Evolutionary conservation across 2,329 filamentous ascomycete genomes (phyloP).

Genomic region (Exophiala sp.): DNA sequence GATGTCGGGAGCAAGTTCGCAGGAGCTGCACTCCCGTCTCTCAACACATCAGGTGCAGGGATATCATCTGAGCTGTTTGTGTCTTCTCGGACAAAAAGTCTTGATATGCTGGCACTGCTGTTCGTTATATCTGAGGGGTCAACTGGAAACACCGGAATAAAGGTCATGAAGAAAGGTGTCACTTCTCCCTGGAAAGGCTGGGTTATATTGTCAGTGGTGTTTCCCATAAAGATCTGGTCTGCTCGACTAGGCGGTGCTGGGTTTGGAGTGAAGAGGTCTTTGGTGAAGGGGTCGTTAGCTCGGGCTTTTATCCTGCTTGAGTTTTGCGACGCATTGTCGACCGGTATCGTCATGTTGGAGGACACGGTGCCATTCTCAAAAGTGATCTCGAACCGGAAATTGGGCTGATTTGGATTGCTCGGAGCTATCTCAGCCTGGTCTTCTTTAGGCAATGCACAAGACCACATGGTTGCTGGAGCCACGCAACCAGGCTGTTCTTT

Average conservation of each 20-base stretch:
- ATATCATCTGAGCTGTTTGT: constrained; percentile 20
- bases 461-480: constrained; percentile 73
- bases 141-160: constrained; percentile 49
- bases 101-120: constrained; percentile 23
- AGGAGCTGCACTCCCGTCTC: constrained; percentile 66
- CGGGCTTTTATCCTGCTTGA: constrained; percentile 37
- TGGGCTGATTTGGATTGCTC: constrained; percentile 66
- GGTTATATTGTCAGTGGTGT: constrained; percentile 73
- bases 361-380: constrained; percentile 54
- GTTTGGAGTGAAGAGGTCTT: constrained; percentile 40
- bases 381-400: constrained; percentile 72
- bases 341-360: constrained; percentile 60
- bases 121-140: constrained; percentile 34
- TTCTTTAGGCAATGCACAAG: constrained; percentile 78
- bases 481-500: constrained; percentile 67
- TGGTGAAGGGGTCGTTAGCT: constrained; percentile 34
- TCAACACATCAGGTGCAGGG: constrained; percentile 23
- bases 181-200: constrained; percentile 74
- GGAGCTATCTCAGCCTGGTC: constrained; percentile 62
- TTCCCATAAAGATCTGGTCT: constrained; percentile 78
- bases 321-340: constrained; percentile 36
- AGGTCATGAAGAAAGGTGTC: constrained; percentile 82
- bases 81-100: constrained; percentile 25
- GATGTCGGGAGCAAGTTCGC: constrained; percentile 66
- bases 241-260: constrained; percentile 51